Evolutionary conservation across 768 basidiomycete genomes (phyloP).

Genomic region (Lenzites betulinus): DNA sequence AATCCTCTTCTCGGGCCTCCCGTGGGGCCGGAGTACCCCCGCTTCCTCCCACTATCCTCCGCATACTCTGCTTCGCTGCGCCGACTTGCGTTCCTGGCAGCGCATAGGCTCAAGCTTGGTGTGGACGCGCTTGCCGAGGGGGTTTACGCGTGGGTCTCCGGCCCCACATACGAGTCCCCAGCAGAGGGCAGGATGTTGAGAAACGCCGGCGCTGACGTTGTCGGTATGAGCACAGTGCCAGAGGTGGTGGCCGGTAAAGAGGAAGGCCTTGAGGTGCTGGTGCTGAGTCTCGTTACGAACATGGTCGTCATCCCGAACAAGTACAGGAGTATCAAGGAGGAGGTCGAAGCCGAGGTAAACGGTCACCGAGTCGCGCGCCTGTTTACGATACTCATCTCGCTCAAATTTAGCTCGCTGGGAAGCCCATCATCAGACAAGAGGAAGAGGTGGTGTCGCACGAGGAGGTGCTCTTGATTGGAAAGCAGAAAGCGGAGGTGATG

Average conservation of each 20-base stretch:
- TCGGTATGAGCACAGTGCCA: constrained; percentile 92
- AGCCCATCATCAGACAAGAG: constrained; percentile 41
- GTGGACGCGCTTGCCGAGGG: constrained; percentile 72
- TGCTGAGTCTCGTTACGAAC: constrained; percentile 86
- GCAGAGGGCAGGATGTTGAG: constrained; percentile 83
- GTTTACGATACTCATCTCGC: not conserved
- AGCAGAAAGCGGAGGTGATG: constrained; percentile 71
- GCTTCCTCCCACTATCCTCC: constrained; percentile 84
- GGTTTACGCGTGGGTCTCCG: constrained; percentile 87
- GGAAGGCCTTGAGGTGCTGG: constrained; percentile 74
- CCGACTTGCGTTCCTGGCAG: constrained; percentile 71
- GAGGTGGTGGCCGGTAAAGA: constrained; percentile 83
- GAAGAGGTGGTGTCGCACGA: constrained; percentile 68
- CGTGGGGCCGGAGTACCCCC: constrained; percentile 56
- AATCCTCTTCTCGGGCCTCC: constrained; percentile 81
- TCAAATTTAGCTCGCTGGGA: constrained; percentile 58
- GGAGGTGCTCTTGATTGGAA: constrained; percentile 71
- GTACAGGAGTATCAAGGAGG: constrained; percentile 69
- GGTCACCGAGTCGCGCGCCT: constrained; percentile 1
- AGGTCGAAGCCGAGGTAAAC: constrained; percentile 75
- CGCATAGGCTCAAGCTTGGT: constrained; percentile 58
- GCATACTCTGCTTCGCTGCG: constrained; percentile 77
- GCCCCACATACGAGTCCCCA: constrained; percentile 88
- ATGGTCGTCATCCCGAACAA: constrained; percentile 71
- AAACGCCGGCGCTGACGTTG: constrained; percentile 80